Conservation (phyloP, 768 basidiomycete genomes). For the Lyophyllum decastes region DNA sequence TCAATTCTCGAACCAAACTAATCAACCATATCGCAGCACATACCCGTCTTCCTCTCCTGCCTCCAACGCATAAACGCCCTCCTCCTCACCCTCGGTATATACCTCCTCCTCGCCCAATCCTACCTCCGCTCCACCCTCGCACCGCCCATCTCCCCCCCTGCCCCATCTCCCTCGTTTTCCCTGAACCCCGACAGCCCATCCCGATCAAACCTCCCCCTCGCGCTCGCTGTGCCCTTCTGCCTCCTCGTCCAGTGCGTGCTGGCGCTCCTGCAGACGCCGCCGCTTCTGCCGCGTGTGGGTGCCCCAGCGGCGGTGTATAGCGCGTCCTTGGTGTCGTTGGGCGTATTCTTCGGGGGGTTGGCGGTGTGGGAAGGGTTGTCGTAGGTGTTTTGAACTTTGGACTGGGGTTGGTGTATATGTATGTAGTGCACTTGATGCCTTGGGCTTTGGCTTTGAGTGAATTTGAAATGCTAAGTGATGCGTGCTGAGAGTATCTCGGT, state of each 20-base stretch:
- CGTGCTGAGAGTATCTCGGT: too few relatives aligned
- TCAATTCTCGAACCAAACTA: too few relatives aligned
- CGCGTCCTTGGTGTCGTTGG: conserved; percentile 63
- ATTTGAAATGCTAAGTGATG: too few relatives aligned
- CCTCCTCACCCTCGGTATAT: conserved; percentile 67
- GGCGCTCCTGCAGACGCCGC: conserved; percentile 64
- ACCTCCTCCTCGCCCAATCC: conserved; percentile 59
- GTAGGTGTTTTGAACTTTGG: conserved; percentile 19
- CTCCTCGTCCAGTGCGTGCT: conserved; percentile 54
- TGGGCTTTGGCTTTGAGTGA: too few relatives aligned
- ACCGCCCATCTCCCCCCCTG: conserved; percentile 8
- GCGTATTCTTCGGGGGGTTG: conserved; percentile 71
- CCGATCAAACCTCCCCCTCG: conserved; percentile 36
- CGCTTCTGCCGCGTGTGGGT: conserved; percentile 70
- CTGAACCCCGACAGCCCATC: too few relatives aligned
- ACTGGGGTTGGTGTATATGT: background rate
- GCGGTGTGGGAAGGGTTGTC: conserved; percentile 72
- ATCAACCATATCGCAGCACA: too few relatives aligned
- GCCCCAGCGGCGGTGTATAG: conserved; percentile 78
- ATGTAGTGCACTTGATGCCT: too few relatives aligned
- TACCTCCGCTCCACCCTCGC: conserved; percentile 57
- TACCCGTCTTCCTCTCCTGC: conserved; percentile 78
- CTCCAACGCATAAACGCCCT: conserved; percentile 77
- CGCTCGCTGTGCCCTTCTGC: conserved; percentile 43
- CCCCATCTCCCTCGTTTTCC: too few relatives aligned